phyloP scores from a whole-genome alignment of 495 filamentous ascomycete genomes.

The Talaromyces stipitatus region DNA sequence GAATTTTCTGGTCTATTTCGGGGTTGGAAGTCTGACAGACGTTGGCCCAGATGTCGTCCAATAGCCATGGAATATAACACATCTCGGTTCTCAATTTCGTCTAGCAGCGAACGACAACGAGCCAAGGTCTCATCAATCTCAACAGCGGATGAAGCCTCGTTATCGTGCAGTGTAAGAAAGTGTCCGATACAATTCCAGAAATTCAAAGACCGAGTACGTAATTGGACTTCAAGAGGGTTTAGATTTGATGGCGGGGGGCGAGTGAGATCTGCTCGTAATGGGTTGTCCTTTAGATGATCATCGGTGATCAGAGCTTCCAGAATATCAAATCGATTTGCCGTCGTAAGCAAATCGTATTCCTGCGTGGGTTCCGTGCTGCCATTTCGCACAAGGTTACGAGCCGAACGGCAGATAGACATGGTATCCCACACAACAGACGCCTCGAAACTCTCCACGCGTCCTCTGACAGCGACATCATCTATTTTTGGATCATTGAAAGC shows the following conservation, averaged over 20 bases:
- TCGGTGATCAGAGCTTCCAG: constrained; percentile 70
- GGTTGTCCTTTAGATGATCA: constrained; percentile 51
- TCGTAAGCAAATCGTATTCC: constrained; percentile 47
- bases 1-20: constrained; percentile 49
- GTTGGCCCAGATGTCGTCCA: constrained; percentile 62
- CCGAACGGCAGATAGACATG: constrained; percentile 40
- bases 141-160: constrained; percentile 47
- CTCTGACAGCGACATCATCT: constrained; percentile 29
- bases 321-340: constrained; percentile 62
- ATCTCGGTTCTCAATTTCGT: constrained; percentile 80
- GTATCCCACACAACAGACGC: constrained; percentile 66
- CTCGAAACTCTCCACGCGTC: constrained; percentile 56
- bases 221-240: constrained; percentile 37
- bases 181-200: constrained; percentile 75
- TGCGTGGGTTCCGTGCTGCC: constrained; percentile 22
- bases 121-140: constrained; percentile 57
- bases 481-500: constrained; percentile 38
- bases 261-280: constrained; percentile 38
- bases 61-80: constrained; percentile 85
- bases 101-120: constrained; percentile 58
- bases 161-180: constrained; percentile 61
- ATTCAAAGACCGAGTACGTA: constrained; percentile 55
- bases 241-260: constrained; percentile 33
- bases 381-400: constrained; percentile 24
- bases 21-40: constrained; percentile 52